Evolutionary conservation across 2,329 filamentous ascomycete genomes (phyloP).

Genomic region (Aspergillus neoniger): DNA sequence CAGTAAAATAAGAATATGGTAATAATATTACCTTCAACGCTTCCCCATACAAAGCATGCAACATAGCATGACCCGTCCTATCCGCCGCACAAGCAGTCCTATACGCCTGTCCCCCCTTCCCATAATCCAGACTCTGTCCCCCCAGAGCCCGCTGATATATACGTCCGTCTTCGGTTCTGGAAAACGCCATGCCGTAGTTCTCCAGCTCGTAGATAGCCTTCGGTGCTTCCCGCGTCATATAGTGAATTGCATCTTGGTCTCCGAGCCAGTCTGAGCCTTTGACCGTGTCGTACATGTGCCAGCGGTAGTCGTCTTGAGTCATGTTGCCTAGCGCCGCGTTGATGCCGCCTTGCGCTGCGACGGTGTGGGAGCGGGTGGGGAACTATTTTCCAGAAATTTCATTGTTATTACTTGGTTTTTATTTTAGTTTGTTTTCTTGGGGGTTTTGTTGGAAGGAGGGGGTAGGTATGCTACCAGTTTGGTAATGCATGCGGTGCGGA

Average conservation of each 20-base stretch:
- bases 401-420: neutral
- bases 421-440: no score
- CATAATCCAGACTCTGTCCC: constrained; percentile 91
- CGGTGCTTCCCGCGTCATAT: constrained; percentile 9
- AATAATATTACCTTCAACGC: constrained; percentile 48
- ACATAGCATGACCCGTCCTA: constrained; percentile 92
- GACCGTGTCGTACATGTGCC: constrained; percentile 13
- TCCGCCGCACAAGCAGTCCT: constrained; percentile 94
- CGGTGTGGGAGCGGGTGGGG: constrained; percentile 25
- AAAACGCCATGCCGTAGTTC: constrained; percentile 94
- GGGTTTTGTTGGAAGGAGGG: neutral
- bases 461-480: constrained; percentile 15
- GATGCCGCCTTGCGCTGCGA: constrained; percentile 10
- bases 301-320: constrained; percentile 9
- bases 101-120: constrained; percentile 97
- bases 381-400: constrained; percentile 11
- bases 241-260: constrained; percentile 10
- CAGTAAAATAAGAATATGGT: no score
- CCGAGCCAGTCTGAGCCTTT: constrained; percentile 12
- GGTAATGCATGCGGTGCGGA: constrained; percentile 24
- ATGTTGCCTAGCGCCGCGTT: constrained; percentile 10
- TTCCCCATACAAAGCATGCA: constrained; percentile 98
- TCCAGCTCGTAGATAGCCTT: constrained; percentile 66
- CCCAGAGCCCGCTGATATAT: constrained; percentile 99
- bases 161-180: constrained; percentile 91